Conservation (phyloP, 1,284 basidiomycete genomes). For the Trametes polyzona region DNA sequence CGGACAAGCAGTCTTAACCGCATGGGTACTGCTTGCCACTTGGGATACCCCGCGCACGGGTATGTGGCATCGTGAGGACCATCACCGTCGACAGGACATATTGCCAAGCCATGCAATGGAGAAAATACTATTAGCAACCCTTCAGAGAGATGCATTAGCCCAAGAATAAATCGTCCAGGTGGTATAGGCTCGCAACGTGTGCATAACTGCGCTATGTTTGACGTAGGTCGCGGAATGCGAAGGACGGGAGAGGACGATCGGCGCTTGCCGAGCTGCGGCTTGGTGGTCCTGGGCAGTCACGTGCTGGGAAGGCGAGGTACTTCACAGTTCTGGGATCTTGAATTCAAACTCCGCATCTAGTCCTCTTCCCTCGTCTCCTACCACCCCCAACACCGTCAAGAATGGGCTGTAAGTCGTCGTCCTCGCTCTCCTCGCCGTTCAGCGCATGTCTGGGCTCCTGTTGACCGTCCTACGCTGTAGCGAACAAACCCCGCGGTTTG, state of each 20-base stretch:
- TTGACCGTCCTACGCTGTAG: conserved; percentile 41
- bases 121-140: too few relatives aligned
- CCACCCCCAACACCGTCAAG: conserved; percentile 58
- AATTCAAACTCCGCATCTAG: conserved; percentile 36
- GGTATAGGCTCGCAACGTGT: too few relatives aligned
- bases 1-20: too few relatives aligned
- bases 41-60: too few relatives aligned
- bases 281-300: conserved; percentile 17
- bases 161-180: too few relatives aligned
- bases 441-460: conserved; percentile 14
- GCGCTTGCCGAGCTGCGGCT: conserved; percentile 3
- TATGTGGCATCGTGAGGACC: too few relatives aligned
- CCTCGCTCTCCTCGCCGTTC: conserved; percentile 17
- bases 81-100: too few relatives aligned
- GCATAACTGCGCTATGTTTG: too few relatives aligned
- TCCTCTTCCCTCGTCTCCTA: conserved; percentile 30
- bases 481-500: conserved; percentile 99
- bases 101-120: too few relatives aligned
- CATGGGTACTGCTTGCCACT: too few relatives aligned
- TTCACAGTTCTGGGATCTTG: conserved; percentile 37
- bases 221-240: background rate
- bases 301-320: conserved; percentile 30
- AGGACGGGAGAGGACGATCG: conserved; percentile 2
- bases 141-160: too few relatives aligned
- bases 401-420: conserved; percentile 78